Evolutionary conservation across 2,329 filamentous ascomycete genomes (phyloP).

Genomic region (Aspergillus transmontanensis): DNA sequence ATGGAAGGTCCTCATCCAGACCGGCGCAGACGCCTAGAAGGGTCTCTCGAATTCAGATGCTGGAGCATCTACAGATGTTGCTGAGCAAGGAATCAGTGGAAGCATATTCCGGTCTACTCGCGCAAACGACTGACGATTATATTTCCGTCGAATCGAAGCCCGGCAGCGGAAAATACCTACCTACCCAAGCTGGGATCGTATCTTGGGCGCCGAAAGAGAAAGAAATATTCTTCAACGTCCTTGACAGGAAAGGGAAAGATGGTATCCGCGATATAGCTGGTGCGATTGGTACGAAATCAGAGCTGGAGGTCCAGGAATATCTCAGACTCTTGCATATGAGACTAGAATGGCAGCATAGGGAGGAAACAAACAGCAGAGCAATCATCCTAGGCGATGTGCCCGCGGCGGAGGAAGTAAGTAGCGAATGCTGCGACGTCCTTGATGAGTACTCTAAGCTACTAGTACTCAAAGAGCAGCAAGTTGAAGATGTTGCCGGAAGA

Average conservation of each 20-base stretch:
- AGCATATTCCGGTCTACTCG: conserved; percentile 55
- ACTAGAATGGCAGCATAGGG: conserved; percentile 44
- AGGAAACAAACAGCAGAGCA: conserved; percentile 35
- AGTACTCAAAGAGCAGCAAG: conserved; percentile 63
- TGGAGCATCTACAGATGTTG: conserved; percentile 17
- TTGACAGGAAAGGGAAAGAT: conserved; percentile 66
- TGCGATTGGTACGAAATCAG: conserved; percentile 70
- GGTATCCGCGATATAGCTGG: conserved; percentile 64
- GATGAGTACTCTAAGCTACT: conserved; percentile 70
- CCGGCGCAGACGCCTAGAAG: neutral
- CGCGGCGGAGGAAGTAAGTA: conserved; percentile 71
- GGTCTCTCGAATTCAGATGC: conserved; percentile 15
- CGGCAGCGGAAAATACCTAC: conserved; percentile 28
- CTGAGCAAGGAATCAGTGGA: conserved; percentile 51
- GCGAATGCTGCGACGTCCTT: conserved; percentile 65
- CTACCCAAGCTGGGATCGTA: conserved; percentile 68
- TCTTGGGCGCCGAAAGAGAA: conserved; percentile 75
- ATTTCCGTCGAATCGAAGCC: conserved; percentile 11
- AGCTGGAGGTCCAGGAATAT: conserved; percentile 73
- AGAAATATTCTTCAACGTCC: conserved; percentile 64
- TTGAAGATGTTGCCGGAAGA: conserved; percentile 64
- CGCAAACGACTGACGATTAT: conserved; percentile 56
- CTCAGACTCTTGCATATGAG: conserved; percentile 62
- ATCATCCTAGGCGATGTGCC: conserved; percentile 62
- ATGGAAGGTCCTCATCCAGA: conserved; percentile 4